These are phyloP conservation scores for Vicia villosa DNA, from an alignment of 306 rosid genomes.

Conservation along the genomic window DNA sequence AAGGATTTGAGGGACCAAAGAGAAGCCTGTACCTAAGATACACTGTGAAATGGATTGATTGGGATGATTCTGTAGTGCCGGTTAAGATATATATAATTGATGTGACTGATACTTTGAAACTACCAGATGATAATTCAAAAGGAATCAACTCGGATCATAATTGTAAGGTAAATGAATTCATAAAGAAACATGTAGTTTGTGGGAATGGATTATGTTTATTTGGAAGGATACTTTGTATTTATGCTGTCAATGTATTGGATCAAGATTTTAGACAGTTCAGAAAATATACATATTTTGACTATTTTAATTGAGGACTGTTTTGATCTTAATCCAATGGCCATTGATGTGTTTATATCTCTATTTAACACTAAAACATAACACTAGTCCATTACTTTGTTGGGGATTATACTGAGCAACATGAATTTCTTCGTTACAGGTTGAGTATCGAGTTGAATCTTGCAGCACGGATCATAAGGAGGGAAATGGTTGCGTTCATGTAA, in stretches of 20 bases:
- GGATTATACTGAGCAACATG: background rate
- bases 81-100: conserved; percentile 60
- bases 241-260: background rate
- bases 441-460: conserved; percentile 64
- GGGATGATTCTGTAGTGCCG: conserved; percentile 65
- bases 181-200: background rate
- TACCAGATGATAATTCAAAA: conserved; percentile 15
- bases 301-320: background rate
- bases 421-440: conserved; percentile 46
- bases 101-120: conserved; percentile 53
- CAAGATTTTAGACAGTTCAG: background rate
- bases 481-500: conserved; percentile 42
- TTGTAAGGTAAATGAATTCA: conserved; percentile 49
- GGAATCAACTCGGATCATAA: conserved; percentile 33
- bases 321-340: background rate
- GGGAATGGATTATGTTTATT: background rate
- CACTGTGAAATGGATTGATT: conserved; percentile 75
- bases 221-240: background rate
- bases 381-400: background rate
- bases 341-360: background rate
- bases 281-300: background rate
- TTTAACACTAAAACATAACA: background rate
- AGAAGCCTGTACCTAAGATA: conserved; percentile 68
- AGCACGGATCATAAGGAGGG: conserved; percentile 6
- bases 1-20: conserved; percentile 49